Conservation (phyloP, 495 filamentous ascomycete species). For the Penicillium salamii region DNA sequence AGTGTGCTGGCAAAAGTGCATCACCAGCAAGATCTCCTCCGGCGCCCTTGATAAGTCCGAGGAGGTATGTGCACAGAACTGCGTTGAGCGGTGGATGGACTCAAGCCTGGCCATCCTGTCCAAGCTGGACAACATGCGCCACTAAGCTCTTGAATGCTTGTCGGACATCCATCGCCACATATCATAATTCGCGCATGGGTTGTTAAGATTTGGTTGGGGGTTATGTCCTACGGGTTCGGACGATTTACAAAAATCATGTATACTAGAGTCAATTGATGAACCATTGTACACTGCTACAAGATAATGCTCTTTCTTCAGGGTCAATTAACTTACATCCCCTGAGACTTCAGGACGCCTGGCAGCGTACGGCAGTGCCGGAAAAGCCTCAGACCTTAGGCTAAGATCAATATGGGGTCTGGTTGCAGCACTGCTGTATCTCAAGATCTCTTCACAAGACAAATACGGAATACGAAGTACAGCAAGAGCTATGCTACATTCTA, state of each 20-base stretch:
- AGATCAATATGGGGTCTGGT: no score
- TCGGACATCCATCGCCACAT: neutral
- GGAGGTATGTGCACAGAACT: conserved; percentile 81
- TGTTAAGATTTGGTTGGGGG: neutral
- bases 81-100: conserved; percentile 91
- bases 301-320: no score
- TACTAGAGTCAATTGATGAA: conserved; percentile 26
- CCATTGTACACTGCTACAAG: neutral
- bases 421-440: no score
- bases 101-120: conserved; percentile 74
- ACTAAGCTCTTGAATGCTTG: conserved; percentile 17
- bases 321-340: no score
- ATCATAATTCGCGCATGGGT: neutral
- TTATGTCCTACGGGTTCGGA: neutral
- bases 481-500: neutral
- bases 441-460: no score
- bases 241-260: conserved; percentile 17
- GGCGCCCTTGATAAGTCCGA: conserved; percentile 70
- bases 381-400: no score
- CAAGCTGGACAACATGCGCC: conserved; percentile 68
- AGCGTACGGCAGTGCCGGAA: no score
- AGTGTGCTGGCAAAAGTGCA: conserved; percentile 91
- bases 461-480: no score
- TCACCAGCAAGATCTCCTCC: conserved; percentile 61
- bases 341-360: no score